phyloP scores from a whole-genome alignment of 306 rosid genomes.

The Prunus salicina region DNA sequence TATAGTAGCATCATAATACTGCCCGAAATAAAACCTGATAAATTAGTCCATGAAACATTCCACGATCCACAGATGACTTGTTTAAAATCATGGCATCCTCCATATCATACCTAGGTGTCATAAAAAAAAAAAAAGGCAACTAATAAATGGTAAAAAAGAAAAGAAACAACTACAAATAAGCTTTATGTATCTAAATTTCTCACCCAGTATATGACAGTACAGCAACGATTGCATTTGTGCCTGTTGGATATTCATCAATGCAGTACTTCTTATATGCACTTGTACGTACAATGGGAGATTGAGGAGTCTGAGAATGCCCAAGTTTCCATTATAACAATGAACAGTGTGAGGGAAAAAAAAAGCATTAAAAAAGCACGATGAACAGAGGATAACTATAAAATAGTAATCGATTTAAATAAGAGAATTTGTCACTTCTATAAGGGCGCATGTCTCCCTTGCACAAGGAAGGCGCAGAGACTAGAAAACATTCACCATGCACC shows the following conservation, averaged over 20 bases:
- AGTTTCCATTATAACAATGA: not conserved
- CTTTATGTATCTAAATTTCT: slow-evolving; percentile 16
- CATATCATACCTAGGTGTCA: slow-evolving; percentile 78
- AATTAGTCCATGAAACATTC: slow-evolving; percentile 93
- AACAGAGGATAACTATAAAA: not conserved
- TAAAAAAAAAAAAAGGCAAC: slow-evolving; percentile 4
- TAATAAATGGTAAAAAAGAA: slow-evolving; percentile 9
- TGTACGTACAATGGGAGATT: slow-evolving; percentile 85
- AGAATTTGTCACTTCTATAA: not conserved
- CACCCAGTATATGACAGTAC: slow-evolving; percentile 97
- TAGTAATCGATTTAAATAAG: too few relatives aligned
- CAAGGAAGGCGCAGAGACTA: not conserved
- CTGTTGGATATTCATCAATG: slow-evolving; percentile 81
- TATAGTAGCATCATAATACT: not conserved
- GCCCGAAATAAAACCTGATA: slow-evolving; percentile 59
- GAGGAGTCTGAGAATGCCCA: slow-evolving; percentile 75
- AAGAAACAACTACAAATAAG: not conserved
- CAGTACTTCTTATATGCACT: slow-evolving; percentile 59
- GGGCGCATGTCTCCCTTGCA: not conserved
- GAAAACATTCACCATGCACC: not conserved
- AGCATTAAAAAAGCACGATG: not conserved
- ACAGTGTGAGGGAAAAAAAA: not conserved
- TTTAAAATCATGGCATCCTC: slow-evolving; percentile 98
- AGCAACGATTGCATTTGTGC: slow-evolving; percentile 97
- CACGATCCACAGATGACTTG: slow-evolving; percentile 96